Evolutionary conservation across 441 rosid genomes (phyloP).

Genomic region (Populus trichocarpa): DNA sequence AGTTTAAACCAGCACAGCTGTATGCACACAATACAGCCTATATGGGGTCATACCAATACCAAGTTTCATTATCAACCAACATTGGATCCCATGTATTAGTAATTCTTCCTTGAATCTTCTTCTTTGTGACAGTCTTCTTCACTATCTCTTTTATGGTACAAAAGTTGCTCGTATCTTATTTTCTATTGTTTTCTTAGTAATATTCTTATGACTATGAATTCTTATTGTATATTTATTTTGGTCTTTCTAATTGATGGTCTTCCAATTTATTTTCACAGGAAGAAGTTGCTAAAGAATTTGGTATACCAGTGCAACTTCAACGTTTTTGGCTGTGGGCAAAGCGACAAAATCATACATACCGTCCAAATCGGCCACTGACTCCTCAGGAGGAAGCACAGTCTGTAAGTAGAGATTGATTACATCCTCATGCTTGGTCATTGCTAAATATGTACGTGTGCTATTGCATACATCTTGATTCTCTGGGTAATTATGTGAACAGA

Average conservation of each 20-base stretch:
- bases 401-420: slow-evolving; percentile 33
- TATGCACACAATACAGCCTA: neutral
- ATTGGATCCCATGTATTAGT: neutral
- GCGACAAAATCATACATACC: slow-evolving; percentile 96
- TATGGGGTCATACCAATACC: neutral
- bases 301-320: slow-evolving; percentile 80
- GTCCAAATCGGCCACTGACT: slow-evolving; percentile 88
- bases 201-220: neutral
- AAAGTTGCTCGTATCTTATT: neutral
- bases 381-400: slow-evolving; percentile 80
- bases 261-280: slow-evolving; percentile 39
- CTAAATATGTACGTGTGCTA: neutral
- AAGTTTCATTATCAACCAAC: neutral
- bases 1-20: neutral
- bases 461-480: neutral
- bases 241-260: neutral
- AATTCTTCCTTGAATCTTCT: neutral
- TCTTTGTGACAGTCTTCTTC: neutral
- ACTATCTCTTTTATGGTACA: neutral
- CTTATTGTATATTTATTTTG: neutral
- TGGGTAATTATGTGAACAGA: neutral
- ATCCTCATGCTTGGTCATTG: neutral
- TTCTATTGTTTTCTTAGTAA: neutral
- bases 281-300: slow-evolving; percentile 90
- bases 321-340: slow-evolving; percentile 98